Conservation (phyloP, 768 basidiomycete genomes). For the Panaeolus cyanescens region DNA sequence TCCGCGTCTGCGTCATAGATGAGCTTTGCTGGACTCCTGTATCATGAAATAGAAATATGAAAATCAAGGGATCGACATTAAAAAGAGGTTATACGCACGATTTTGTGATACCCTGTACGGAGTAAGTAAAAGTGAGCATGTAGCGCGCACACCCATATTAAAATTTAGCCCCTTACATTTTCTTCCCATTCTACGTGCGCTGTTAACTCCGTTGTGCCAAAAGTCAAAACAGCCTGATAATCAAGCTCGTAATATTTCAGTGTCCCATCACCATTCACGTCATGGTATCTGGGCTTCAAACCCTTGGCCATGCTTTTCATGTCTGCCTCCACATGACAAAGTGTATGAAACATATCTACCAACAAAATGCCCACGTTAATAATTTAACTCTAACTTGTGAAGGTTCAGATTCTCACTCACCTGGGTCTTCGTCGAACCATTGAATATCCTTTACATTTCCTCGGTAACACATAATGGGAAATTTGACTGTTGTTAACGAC, state of each 20-base stretch:
- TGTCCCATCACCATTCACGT: background rate
- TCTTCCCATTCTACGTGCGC: conserved; percentile 48
- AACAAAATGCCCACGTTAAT: too few relatives aligned
- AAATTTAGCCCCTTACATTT: conserved; percentile 21
- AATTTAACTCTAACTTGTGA: background rate
- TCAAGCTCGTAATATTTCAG: conserved; percentile 21
- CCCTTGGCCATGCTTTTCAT: conserved; percentile 5
- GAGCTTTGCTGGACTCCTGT: conserved; percentile 34
- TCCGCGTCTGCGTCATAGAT: conserved; percentile 19
- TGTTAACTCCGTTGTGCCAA: conserved; percentile 47
- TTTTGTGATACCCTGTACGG: background rate
- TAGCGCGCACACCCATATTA: background rate
- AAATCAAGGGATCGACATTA: too few relatives aligned
- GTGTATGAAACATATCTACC: conserved; percentile 19
- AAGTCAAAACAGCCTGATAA: conserved; percentile 42
- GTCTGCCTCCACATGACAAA: conserved; percentile 23
- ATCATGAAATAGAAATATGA: background rate
- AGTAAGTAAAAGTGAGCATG: background rate
- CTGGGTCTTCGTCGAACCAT: conserved; percentile 23
- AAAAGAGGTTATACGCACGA: too few relatives aligned
- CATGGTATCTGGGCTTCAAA: conserved; percentile 7
- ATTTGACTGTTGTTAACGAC: conserved; percentile 7
- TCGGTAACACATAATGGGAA: conserved; percentile 20
- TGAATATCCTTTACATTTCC: conserved; percentile 14
- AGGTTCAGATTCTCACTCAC: conserved; percentile 4